Percentiles rank a stretch among this genome's conserved stretches.
Evolutionary conservation across 768 basidiomycete genomes (phyloP).

Genomic region (Kockovaella imperatae): DNA sequence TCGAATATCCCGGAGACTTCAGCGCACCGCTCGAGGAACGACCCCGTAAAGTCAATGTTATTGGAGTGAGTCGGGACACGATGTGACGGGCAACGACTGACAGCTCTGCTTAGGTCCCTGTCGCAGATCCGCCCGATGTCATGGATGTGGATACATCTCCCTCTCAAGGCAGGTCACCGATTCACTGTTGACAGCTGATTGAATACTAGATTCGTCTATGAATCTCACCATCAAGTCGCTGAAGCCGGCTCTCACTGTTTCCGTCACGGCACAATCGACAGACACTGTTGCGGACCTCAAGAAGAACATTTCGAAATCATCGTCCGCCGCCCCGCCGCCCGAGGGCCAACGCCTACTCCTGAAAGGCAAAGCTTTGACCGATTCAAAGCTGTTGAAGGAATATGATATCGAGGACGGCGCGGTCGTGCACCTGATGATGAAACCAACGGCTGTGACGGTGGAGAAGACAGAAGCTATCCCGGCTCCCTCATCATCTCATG

Average conservation of each 20-base stretch:
- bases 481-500: slow-evolving; percentile 15
- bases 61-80: slow-evolving; percentile 31
- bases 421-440: slow-evolving; percentile 77
- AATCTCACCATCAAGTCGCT: slow-evolving; percentile 78
- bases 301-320: slow-evolving; percentile 55
- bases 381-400: slow-evolving; percentile 80
- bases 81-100: neutral
- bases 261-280: slow-evolving; percentile 60
- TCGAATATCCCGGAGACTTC: slow-evolving; percentile 39
- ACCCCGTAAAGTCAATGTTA: slow-evolving; percentile 39
- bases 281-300: slow-evolving; percentile 79
- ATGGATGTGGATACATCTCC: slow-evolving; percentile 25
- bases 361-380: slow-evolving; percentile 89
- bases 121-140: slow-evolving; percentile 35
- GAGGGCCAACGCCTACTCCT: slow-evolving; percentile 77
- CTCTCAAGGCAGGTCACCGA: slow-evolving; percentile 16
- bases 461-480: too few species aligned
- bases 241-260: slow-evolving; percentile 73
- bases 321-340: slow-evolving; percentile 61
- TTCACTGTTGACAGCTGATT: neutral
- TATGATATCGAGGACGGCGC: slow-evolving; percentile 75
- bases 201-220: slow-evolving; percentile 48
- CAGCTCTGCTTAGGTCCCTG: slow-evolving; percentile 16
- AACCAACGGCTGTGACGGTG: slow-evolving; percentile 58
- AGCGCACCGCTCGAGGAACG: slow-evolving; percentile 39